Conservation (phyloP, 164 flowering plant species). For the Sextonia rubra region DNA sequence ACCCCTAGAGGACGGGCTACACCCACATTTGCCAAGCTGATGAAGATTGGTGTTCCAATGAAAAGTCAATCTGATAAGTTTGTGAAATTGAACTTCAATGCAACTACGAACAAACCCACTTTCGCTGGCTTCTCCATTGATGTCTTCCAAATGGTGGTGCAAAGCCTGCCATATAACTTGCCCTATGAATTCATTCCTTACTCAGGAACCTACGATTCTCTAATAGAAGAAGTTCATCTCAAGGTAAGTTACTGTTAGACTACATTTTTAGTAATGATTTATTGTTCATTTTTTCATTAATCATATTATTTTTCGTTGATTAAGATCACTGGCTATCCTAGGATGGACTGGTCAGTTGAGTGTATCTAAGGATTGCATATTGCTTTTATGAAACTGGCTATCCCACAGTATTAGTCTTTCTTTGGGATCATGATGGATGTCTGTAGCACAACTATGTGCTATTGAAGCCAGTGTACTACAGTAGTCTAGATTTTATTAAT, state of each 20-base stretch:
- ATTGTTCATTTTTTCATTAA: too few relatives aligned
- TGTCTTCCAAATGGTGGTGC: constrained; percentile 30
- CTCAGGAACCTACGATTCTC: constrained; percentile 19
- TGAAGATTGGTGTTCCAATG: constrained; percentile 50
- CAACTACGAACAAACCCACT: constrained; percentile 1
- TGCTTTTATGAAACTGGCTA: neutral
- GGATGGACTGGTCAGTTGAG: too few relatives aligned
- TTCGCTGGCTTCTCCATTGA: constrained; percentile 49
- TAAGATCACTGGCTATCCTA: too few relatives aligned
- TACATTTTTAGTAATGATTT: too few relatives aligned
- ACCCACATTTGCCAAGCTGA: constrained; percentile 26
- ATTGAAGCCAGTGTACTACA: too few relatives aligned
- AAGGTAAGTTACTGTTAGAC: constrained; percentile 32
- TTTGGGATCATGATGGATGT: too few relatives aligned
- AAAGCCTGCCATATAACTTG: constrained; percentile 24
- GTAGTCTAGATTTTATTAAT: too few relatives aligned
- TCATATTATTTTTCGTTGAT: too few relatives aligned
- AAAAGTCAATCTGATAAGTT: constrained; percentile 33
- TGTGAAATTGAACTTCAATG: constrained; percentile 26
- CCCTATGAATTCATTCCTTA: constrained; percentile 20
- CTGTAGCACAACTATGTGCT: too few relatives aligned
- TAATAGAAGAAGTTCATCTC: constrained; percentile 25
- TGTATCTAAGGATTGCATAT: too few relatives aligned
- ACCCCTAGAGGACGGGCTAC: constrained; percentile 50
- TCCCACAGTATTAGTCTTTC: too few relatives aligned